Evolutionary conservation across 139 green algal genomes (phyloP), one percentile per base, ranked within the genome.

Genomic region (Chlamydomonas asymmetrica): DNA sequence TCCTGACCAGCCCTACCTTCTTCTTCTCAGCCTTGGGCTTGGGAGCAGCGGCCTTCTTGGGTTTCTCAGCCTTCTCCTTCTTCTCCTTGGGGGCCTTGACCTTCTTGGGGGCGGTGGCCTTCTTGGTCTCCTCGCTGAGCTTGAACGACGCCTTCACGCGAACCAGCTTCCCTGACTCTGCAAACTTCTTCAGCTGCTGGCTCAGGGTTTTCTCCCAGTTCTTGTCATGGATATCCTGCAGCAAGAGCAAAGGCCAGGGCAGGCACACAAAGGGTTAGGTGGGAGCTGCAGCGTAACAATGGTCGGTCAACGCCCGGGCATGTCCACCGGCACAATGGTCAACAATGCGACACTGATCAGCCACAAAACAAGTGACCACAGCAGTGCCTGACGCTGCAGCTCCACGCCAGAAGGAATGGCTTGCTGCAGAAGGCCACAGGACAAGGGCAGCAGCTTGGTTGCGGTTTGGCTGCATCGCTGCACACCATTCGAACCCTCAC

Each of bases 81-180:
- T 84, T 80, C 61, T 74, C 65, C 62, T 70, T 70, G 66, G 78
- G 63, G 43, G 76, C 48, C 0, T 40, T 16, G 29, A 41, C 38
- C 70, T 85, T 86, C 56, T 63, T 63, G 29, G 56, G 18, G 38
- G 64, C 50, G 22, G 59, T 32, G 39, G 61, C 38, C 75, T 83
- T 79, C 48, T 77, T 85, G 1, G 34, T 31, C 45, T 45, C 70
- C 39, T 76, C 71, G 4, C 37, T 59, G 3, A 95, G 83, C 84
- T 94, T 93, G 87, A 87, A 95, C 79, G 69, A 83, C 48, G 57
- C 75, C 87, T 95, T 95, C 34, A 93, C 83, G 80, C 91, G 89
- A 16, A 91, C 76, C 22, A 95, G 84, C 79, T 92, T 92, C 54
- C 84, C 89, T 31, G 43, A 62, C n/a, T 81, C 75, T 2, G 77